Percentiles rank a stretch among this genome's conserved stretches.
phyloP scores from a whole-genome alignment of 2,329 filamentous ascomycete genomes.

The Calonectria hawksworthii region DNA sequence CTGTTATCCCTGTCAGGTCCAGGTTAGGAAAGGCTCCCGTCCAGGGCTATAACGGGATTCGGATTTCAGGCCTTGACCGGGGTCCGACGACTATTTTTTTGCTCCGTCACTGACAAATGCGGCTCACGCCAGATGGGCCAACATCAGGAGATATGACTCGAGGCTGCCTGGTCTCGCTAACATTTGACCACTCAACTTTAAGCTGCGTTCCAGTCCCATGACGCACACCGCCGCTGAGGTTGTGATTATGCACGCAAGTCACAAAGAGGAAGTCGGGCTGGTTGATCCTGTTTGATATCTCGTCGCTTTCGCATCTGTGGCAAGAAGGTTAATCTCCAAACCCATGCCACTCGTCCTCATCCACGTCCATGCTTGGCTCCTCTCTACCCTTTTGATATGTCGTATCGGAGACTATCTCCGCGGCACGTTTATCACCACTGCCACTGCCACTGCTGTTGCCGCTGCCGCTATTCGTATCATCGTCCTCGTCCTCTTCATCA shows the following conservation, averaged over 20 bases:
- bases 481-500: slow-evolving; percentile 34
- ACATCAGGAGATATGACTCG: slow-evolving; percentile 28
- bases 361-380: slow-evolving; percentile 22
- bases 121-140: slow-evolving; percentile 28
- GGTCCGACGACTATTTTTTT: slow-evolving; percentile 23
- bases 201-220: not conserved
- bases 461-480: slow-evolving; percentile 20
- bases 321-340: slow-evolving; percentile 39
- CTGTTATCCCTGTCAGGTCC: slow-evolving; percentile 1
- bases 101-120: not conserved
- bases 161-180: slow-evolving; percentile 10
- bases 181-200: not conserved
- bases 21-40: slow-evolving; percentile 4
- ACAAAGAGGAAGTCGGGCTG: not conserved
- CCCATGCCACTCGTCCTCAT: slow-evolving; percentile 45
- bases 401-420: slow-evolving; percentile 26
- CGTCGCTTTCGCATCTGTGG: slow-evolving; percentile 18
- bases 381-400: slow-evolving; percentile 37
- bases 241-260: slow-evolving; percentile 7
- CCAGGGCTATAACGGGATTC: slow-evolving; percentile 29
- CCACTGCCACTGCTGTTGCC: slow-evolving; percentile 22
- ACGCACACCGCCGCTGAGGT: not conserved
- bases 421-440: slow-evolving; percentile 16
- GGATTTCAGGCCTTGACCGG: slow-evolving; percentile 18
- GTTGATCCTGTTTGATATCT: slow-evolving; percentile 1